phyloP scores from a whole-genome alignment of 768 basidiomycete genomes.

The Heimioporus sp. region DNA sequence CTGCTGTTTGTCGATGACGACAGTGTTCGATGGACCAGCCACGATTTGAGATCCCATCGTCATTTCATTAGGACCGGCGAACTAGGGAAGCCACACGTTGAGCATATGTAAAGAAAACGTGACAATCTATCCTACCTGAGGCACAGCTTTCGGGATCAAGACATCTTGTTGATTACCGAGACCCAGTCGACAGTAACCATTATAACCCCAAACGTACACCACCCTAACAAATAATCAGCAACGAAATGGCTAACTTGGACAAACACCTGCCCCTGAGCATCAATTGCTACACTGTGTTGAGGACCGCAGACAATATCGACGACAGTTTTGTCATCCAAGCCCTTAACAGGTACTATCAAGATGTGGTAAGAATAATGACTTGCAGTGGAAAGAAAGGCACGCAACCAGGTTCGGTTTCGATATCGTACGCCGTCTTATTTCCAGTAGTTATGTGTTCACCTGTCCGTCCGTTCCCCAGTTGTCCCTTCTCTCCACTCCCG shows the following conservation, averaged over 20 bases:
- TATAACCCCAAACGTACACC: slow-evolving; percentile 86
- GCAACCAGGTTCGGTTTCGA: slow-evolving; percentile 67
- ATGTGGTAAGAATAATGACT: slow-evolving; percentile 4
- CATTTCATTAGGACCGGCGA: slow-evolving; percentile 65
- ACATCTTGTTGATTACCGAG: slow-evolving; percentile 82
- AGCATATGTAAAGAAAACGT: not conserved
- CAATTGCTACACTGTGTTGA: slow-evolving; percentile 84
- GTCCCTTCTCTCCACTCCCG: slow-evolving; percentile 91
- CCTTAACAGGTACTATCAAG: slow-evolving; percentile 65
- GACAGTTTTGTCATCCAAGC: slow-evolving; percentile 75
- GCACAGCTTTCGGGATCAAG: slow-evolving; percentile 78
- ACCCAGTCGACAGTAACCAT: slow-evolving; percentile 89
- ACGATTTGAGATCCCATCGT: slow-evolving; percentile 62
- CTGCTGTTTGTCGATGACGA: slow-evolving; percentile 79
- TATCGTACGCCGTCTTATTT: slow-evolving; percentile 81
- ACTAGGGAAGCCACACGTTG: slow-evolving; percentile 41
- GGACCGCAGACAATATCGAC: slow-evolving; percentile 81
- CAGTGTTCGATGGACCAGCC: slow-evolving; percentile 83
- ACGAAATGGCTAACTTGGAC: not conserved
- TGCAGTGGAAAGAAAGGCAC: slow-evolving; percentile 14
- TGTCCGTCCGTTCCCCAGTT: slow-evolving; percentile 88
- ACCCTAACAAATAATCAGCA: slow-evolving; percentile 40
- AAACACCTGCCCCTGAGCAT: slow-evolving; percentile 60
- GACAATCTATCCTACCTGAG: slow-evolving; percentile 49
- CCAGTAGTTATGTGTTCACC: slow-evolving; percentile 89